Percentiles rank a stretch among this genome's conserved stretches.
phyloP scores from a whole-genome alignment of 148 eudicot species.

The Chenopodium formosanum region DNA sequence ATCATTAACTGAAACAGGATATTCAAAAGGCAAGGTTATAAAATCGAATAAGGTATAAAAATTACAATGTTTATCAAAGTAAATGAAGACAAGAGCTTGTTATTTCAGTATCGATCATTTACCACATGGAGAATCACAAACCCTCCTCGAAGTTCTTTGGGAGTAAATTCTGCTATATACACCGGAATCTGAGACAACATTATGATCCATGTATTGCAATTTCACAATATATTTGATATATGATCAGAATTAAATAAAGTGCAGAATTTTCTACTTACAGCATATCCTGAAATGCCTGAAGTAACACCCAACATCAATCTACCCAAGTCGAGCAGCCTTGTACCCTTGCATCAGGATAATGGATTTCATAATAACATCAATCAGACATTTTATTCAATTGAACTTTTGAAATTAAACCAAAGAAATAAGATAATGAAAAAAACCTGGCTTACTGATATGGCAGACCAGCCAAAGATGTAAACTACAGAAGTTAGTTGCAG shows the following conservation, averaged over 20 bases:
- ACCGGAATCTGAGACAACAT: conserved; percentile 20
- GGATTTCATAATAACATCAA: background rate
- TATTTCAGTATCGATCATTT: background rate
- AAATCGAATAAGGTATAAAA: background rate
- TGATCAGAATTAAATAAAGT: background rate
- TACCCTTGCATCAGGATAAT: conserved; percentile 25
- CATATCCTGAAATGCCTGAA: conserved; percentile 20
- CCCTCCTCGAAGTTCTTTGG: conserved; percentile 34
- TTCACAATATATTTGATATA: background rate
- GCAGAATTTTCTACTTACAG: conserved; percentile 25
- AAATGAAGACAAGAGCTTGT: background rate
- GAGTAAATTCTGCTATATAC: conserved; percentile 35
- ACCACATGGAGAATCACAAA: conserved; percentile 29
- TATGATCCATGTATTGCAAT: background rate
- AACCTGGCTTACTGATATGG: conserved; percentile 33
- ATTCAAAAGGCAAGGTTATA: background rate
- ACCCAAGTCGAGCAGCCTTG: conserved; percentile 35
- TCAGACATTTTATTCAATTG: too few species aligned
- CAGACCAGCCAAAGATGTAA: conserved; percentile 38
- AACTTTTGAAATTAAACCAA: background rate
- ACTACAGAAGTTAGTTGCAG: conserved; percentile 23
- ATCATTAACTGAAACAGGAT: conserved; percentile 25
- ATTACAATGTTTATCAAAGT: too few species aligned
- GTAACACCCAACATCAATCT: conserved; percentile 36
- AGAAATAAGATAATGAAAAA: background rate